Evolutionary conservation across 164 flowering plant genomes (phyloP).

Genomic region (Annona squamosa): DNA sequence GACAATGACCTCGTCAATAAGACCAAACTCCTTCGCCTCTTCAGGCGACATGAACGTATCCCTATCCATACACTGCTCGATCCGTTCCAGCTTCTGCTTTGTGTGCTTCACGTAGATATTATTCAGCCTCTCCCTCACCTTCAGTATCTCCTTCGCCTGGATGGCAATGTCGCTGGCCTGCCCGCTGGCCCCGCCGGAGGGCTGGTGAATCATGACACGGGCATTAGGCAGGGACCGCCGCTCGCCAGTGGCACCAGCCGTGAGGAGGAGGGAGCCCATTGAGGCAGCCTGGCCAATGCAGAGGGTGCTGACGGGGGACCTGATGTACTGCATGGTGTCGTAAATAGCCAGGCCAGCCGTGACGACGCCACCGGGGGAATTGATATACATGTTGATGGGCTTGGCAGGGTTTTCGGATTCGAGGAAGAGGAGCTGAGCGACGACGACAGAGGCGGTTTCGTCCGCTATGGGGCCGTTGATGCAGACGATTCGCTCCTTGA

Average conservation of each 20-base stretch:
- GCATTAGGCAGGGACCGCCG: conserved; percentile 86
- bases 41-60: conserved; percentile 90
- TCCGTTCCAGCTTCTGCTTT: conserved; percentile 54
- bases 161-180: conserved; percentile 83
- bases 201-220: conserved; percentile 93
- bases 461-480: conserved; percentile 87
- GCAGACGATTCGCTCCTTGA: conserved; percentile 88
- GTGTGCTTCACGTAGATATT: conserved; percentile 76
- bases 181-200: conserved; percentile 91
- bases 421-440: conserved; percentile 91
- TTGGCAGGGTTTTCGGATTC: conserved; percentile 93
- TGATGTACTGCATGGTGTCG: conserved; percentile 92
- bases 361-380: conserved; percentile 93
- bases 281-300: conserved; percentile 97
- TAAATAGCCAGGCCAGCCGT: conserved; percentile 97
- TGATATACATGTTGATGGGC: conserved; percentile 85
- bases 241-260: conserved; percentile 93
- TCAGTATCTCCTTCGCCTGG: conserved; percentile 79
- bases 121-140: conserved; percentile 72
- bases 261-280: conserved; percentile 84
- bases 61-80: conserved; percentile 82
- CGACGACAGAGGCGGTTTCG: conserved; percentile 88
- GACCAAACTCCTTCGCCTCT: conserved; percentile 91
- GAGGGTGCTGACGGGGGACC: conserved; percentile 73
- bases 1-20: conserved; percentile 87